phyloP scores from a whole-genome alignment of 257 asterid species.

The Verbena officinalis region DNA sequence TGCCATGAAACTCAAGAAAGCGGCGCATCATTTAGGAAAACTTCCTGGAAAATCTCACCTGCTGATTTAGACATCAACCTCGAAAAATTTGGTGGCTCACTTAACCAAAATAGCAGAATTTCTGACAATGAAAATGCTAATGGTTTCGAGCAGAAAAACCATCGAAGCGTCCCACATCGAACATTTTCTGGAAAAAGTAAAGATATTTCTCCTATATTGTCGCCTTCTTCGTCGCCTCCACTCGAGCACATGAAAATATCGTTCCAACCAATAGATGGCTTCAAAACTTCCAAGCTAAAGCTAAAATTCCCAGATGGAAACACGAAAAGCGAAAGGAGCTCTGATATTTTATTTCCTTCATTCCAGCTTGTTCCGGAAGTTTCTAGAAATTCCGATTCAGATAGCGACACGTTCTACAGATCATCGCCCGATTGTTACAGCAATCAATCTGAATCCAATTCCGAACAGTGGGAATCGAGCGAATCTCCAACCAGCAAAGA shows the following conservation, averaged over 20 bases:
- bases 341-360: slow-evolving; percentile 74
- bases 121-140: slow-evolving; percentile 49
- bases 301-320: slow-evolving; percentile 72
- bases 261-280: slow-evolving; percentile 75
- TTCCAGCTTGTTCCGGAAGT: slow-evolving; percentile 95
- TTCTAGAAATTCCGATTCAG: slow-evolving; percentile 68
- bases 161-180: slow-evolving; percentile 34
- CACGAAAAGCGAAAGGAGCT: slow-evolving; percentile 42
- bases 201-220: slow-evolving; percentile 50
- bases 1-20: slow-evolving; percentile 47
- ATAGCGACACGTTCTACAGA: slow-evolving; percentile 82
- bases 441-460: slow-evolving; percentile 70
- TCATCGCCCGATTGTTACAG: slow-evolving; percentile 85
- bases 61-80: slow-evolving; percentile 71
- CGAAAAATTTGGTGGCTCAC: slow-evolving; percentile 48
- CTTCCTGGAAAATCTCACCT: slow-evolving; percentile 67
- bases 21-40: slow-evolving; percentile 50
- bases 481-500: slow-evolving; percentile 72
- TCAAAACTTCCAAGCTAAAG: slow-evolving; percentile 71
- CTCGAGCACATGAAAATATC: slow-evolving; percentile 94
- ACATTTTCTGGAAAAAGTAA: slow-evolving; percentile 48
- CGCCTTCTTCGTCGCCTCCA: slow-evolving; percentile 91
- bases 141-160: slow-evolving; percentile 41
- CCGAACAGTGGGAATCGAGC: slow-evolving; percentile 84
- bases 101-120: slow-evolving; percentile 42